Evolutionary conservation across 108 stramenopile species (phyloP).

Genomic region (Licmophora abbreviata): DNA sequence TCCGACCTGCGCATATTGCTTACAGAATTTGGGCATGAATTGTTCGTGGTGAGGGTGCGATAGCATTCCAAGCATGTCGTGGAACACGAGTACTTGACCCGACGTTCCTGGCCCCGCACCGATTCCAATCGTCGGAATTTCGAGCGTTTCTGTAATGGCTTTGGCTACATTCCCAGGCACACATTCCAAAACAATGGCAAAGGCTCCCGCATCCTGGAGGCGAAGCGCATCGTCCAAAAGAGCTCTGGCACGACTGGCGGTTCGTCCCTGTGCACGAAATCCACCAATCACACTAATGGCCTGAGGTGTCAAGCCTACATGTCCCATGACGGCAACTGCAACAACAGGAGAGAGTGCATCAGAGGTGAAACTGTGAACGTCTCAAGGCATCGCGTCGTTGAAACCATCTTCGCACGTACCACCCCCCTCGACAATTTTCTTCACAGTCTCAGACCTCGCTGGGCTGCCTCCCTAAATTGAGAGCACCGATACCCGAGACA

Average conservation of each 20-base stretch:
- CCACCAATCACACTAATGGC: constrained; percentile 93
- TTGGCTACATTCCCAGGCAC: constrained; percentile 90
- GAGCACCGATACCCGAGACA: neutral
- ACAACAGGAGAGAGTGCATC: neutral
- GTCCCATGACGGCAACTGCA: constrained; percentile 94
- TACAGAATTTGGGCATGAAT: constrained; percentile 97
- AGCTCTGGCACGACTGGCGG: constrained; percentile 74
- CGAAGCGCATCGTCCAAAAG: constrained; percentile 92
- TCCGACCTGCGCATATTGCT: constrained; percentile 89
- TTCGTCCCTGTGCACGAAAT: constrained; percentile 96
- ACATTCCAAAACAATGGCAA: constrained; percentile 94
- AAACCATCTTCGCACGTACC: constrained; percentile 29
- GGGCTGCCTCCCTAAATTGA: constrained; percentile 53
- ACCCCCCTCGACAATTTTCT: constrained; percentile 87
- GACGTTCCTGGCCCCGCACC: constrained; percentile 93
- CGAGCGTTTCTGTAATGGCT: constrained; percentile 87
- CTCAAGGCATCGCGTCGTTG: neutral
- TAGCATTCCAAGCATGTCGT: constrained; percentile 97
- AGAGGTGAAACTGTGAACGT: neutral
- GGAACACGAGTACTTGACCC: constrained; percentile 94
- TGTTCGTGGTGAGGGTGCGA: constrained; percentile 95
- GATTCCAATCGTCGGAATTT: constrained; percentile 98
- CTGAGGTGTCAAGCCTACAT: constrained; percentile 96
- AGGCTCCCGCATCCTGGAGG: constrained; percentile 92
- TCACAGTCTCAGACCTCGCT: constrained; percentile 56